These are phyloP conservation scores for Hawksworthiomyces lignivorus DNA, from an alignment of 2,329 filamentous ascomycete genomes.

Conservation along the genomic window DNA sequence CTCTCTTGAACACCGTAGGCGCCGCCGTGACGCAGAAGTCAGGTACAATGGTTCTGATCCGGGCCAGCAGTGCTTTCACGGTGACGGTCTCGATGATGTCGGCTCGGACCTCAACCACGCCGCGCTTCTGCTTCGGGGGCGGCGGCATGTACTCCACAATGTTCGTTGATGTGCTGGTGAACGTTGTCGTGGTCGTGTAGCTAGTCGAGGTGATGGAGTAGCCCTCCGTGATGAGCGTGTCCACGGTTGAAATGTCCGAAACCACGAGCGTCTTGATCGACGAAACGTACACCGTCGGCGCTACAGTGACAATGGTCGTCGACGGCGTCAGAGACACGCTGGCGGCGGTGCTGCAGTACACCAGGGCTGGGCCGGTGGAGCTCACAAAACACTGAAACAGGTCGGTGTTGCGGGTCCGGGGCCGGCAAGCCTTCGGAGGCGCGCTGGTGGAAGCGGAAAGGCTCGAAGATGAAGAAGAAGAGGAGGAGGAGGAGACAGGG, in stretches of 20 bases:
- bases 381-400: not conserved
- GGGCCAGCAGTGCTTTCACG: not conserved
- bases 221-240: not conserved
- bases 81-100: not conserved
- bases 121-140: not conserved
- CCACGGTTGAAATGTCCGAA: not conserved
- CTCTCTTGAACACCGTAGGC: not conserved
- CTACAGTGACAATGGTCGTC: not conserved
- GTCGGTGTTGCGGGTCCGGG: not conserved
- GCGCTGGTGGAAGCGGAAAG: not conserved
- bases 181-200: not conserved
- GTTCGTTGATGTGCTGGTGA: not conserved
- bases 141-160: not conserved
- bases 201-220: not conserved
- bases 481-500: not conserved
- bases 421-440: not conserved
- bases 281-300: not conserved
- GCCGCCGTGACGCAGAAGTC: not conserved
- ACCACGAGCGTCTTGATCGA: not conserved
- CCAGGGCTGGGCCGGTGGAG: not conserved
- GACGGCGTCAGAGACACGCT: not conserved
- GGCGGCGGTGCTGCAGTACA: conserved; percentile 3
- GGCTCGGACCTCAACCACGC: too few relatives aligned
- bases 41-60: not conserved
- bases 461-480: not conserved